Percentiles rank a stretch among this genome's conserved stretches.
Conservation (phyloP, 1,284 basidiomycete species). For the Leccinum pachyderme region DNA sequence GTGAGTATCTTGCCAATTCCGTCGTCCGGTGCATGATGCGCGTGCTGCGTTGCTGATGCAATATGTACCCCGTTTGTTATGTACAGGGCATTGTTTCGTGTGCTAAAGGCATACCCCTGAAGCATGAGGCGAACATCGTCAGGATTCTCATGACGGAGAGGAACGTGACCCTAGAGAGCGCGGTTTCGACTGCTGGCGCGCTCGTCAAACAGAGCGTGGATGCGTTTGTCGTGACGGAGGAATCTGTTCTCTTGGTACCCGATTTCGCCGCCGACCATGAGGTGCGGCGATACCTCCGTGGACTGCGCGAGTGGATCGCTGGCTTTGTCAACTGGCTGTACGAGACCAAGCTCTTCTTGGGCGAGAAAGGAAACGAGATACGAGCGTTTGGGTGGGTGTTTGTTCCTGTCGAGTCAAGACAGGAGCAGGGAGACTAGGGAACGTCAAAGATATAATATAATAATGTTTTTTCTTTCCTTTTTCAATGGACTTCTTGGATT, state of each 20-base stretch:
- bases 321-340: constrained; percentile 59
- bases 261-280: constrained; percentile 26
- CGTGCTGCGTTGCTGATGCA: constrained; percentile 1
- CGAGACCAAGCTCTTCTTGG: constrained; percentile 57
- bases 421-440: not conserved
- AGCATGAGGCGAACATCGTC: constrained; percentile 20
- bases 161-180: constrained; percentile 24
- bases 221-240: constrained; percentile 28
- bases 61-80: not conserved
- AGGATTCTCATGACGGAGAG: constrained; percentile 29
- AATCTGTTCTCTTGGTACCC: constrained; percentile 13
- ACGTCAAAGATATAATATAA: too few species aligned
- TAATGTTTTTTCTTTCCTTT: not conserved
- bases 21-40: not conserved
- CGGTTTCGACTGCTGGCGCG: constrained; percentile 20
- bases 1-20: constrained; percentile 10
- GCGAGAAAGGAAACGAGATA: constrained; percentile 54
- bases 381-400: constrained; percentile 65
- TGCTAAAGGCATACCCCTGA: constrained; percentile 22
- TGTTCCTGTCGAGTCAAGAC: constrained; percentile 13
- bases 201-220: constrained; percentile 31
- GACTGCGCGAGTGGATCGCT: constrained; percentile 49
- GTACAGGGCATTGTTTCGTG: constrained; percentile 30
- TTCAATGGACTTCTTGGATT: constrained; percentile 13
- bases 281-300: constrained; percentile 42